Percentiles rank a stretch among this genome's conserved stretches.
These are phyloP conservation scores for Fusarium incarnatum DNA, from an alignment of 2,329 filamentous ascomycete genomes.

Conservation along the genomic window DNA sequence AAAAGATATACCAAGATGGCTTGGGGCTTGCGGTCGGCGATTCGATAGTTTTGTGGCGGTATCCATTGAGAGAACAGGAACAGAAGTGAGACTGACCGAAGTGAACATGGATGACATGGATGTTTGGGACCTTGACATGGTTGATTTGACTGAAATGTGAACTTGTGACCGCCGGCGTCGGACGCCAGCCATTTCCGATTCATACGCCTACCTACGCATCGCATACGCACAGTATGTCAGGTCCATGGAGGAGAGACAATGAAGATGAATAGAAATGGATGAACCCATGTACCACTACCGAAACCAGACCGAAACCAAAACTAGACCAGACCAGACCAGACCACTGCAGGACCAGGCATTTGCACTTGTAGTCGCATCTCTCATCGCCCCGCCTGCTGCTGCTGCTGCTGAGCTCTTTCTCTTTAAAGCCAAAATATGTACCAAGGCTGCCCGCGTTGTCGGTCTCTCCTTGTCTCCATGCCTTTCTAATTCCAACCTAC, in stretches of 20 bases:
- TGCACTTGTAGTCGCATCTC: not conserved
- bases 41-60: slow-evolving; percentile 35
- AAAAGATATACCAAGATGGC: slow-evolving; percentile 18
- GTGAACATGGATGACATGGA: slow-evolving; percentile 26
- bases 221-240: not conserved
- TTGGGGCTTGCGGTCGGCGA: slow-evolving; percentile 19
- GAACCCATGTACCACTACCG: slow-evolving; percentile 28
- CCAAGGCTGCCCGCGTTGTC: slow-evolving; percentile 30
- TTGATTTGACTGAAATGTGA: slow-evolving; percentile 41
- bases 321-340: slow-evolving; percentile 1
- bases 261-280: slow-evolving; percentile 8
- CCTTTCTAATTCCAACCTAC: slow-evolving; percentile 18
- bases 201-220: not conserved
- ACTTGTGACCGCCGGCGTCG: slow-evolving; percentile 43
- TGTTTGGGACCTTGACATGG: slow-evolving; percentile 11
- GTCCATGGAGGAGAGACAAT: not conserved
- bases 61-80: slow-evolving; percentile 18
- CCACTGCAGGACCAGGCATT: slow-evolving; percentile 1
- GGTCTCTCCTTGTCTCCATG: slow-evolving; percentile 1
- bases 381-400: slow-evolving; percentile 14
- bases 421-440: slow-evolving; percentile 26
- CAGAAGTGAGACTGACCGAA: slow-evolving; percentile 28
- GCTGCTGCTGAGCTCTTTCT: not conserved
- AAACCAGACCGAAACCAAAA: slow-evolving; percentile 15
- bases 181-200: slow-evolving; percentile 35